Base-by-base conservation (phyloP, 805 yeast genomes). In the Nakazawaea sp. region DNA sequence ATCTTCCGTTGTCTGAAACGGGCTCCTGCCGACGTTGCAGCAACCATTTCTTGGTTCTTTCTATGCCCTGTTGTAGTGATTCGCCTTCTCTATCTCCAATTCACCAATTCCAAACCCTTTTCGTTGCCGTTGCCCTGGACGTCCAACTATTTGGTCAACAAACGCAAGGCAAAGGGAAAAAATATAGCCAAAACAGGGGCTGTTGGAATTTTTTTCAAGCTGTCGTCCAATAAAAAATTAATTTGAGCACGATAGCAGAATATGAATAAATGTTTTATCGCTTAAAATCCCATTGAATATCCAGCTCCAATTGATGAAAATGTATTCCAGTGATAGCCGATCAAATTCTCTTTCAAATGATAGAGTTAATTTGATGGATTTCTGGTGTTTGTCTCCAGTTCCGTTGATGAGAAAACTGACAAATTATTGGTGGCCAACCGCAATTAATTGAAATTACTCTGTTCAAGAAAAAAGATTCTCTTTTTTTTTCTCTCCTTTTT, bases 1-100 rank as follows among this genome's bases (percentile, higher is more conserved):
- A 90, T 89, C 62, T 92, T 92, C 43, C 97, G 74, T 66, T 90
- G 97, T 47, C 98, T 79, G 61, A 89, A 89, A 44, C 96, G 66
- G 29, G 90, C 82, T 37, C 75, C 73, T 17, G 75, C 67, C 30
- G 62, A 55, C 25, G 60, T 46, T 34, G 62, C 61, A 33, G 55
- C 48, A 13, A 45, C 63, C 63, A 58, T 58, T 33, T 36, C n/a
- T n/a, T n/a, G n/a, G n/a, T n/a, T n/a, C n/a, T n/a, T n/a, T n/a
- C n/a, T n/a, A n/a, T n/a, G n/a, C n/a, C n/a, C n/a, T n/a, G n/a
- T n/a, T n/a, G n/a, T n/a, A n/a, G n/a, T n/a, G n/a, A n/a, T n/a
- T n/a, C n/a, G n/a, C n/a, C n/a, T n/a, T n/a, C n/a, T n/a, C n/a
- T n/a, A n/a, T n/a, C n/a, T n/a, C n/a, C n/a, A n/a, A n/a, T n/a